Evolutionary conservation across 768 basidiomycete genomes (phyloP).

Genomic region (Pleurotus salmoneostramineus): DNA sequence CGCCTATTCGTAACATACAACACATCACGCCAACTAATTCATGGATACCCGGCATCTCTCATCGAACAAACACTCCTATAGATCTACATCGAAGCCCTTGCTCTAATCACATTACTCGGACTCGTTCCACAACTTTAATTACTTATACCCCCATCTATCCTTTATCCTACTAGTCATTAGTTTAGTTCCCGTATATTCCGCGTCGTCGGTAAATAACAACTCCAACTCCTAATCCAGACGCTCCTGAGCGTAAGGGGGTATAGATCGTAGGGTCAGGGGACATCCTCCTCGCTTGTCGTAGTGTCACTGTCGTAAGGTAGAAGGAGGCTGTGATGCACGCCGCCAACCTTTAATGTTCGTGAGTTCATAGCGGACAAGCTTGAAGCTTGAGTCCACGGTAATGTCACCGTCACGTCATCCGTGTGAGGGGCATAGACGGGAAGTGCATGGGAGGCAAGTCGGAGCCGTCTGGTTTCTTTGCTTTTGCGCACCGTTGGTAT

Average conservation of each 20-base stretch:
- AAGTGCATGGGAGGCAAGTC: neutral
- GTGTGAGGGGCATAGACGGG: neutral
- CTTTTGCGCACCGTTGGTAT: neutral
- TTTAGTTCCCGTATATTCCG: neutral
- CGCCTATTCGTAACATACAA: no score
- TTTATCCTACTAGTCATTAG: no score
- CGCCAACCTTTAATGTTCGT: neutral
- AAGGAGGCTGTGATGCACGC: neutral
- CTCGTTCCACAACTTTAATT: no score
- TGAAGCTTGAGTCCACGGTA: neutral
- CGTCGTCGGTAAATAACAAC: neutral
- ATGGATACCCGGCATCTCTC: no score
- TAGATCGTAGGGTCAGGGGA: neutral
- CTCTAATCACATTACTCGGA: no score
- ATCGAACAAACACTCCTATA: no score
- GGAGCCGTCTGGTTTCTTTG: neutral
- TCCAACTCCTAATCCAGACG: neutral
- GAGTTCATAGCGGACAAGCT: neutral
- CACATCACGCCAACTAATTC: no score
- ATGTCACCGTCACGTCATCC: no score
- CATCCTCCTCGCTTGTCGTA: neutral
- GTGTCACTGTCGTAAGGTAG: constrained; percentile 4
- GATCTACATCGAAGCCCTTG: no score
- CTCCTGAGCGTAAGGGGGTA: neutral
- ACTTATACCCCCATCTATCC: no score